phyloP scores from a whole-genome alignment of 164 flowering plant genomes.

The Echeveria elegans region DNA sequence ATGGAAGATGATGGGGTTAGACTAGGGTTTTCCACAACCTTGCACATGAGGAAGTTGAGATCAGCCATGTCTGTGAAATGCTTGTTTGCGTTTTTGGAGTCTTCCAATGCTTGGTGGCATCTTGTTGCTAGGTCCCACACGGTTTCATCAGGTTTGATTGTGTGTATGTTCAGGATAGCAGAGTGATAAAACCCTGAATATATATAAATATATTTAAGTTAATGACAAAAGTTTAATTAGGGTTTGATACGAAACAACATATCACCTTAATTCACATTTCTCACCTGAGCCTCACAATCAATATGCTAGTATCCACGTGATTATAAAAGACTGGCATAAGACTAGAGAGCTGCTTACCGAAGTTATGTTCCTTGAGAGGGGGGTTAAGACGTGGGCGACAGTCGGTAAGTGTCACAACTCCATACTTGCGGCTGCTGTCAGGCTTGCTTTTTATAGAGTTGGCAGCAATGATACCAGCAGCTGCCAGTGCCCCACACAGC shows the following conservation, averaged over 20 bases:
- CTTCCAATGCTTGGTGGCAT: conserved; percentile 25
- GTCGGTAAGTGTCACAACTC: conserved; percentile 55
- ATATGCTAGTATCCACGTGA: background rate
- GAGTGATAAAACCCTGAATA: conserved; percentile 72
- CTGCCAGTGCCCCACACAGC: conserved; percentile 47
- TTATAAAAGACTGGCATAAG: background rate
- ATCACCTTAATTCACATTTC: no score
- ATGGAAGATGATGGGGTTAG: conserved; percentile 48
- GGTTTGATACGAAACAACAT: background rate
- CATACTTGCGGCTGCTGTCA: conserved; percentile 44
- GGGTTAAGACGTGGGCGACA: conserved; percentile 74
- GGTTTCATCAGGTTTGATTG: conserved; percentile 32
- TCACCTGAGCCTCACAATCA: no score
- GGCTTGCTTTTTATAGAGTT: conserved; percentile 29
- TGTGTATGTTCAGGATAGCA: conserved; percentile 46
- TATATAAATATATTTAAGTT: no score
- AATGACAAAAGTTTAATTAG: background rate
- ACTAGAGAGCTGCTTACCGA: conserved; percentile 35
- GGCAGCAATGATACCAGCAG: conserved; percentile 69
- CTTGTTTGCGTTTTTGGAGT: conserved; percentile 36
- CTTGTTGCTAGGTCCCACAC: conserved; percentile 58
- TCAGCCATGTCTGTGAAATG: conserved; percentile 75
- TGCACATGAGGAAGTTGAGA: conserved; percentile 65
- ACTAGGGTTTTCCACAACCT: conserved; percentile 58
- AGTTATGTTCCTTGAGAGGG: conserved; percentile 26